Conservation (phyloP, 1,284 basidiomycete species). For the Sporisorium scitamineum region DNA sequence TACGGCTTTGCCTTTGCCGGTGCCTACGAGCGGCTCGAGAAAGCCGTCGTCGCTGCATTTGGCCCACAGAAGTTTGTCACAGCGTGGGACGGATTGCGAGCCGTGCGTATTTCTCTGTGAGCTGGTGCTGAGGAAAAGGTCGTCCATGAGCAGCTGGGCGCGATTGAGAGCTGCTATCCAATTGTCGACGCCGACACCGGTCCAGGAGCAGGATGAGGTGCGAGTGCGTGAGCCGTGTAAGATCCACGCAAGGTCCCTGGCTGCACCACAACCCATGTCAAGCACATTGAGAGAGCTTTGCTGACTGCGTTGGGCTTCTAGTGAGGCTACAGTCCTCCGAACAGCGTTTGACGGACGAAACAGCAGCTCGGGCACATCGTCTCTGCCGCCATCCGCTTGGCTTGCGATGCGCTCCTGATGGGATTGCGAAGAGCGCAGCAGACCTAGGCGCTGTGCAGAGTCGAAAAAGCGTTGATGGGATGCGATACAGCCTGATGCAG, state of each 20-base stretch:
- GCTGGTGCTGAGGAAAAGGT: conserved; percentile 21
- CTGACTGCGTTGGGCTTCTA: conserved; percentile 1
- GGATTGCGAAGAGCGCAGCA: conserved; percentile 13
- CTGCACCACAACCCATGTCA: conserved; percentile 46
- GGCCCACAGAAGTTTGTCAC: conserved; percentile 40
- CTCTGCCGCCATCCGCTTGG: background rate
- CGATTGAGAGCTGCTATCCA: conserved; percentile 45
- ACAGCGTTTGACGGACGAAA: conserved; percentile 42
- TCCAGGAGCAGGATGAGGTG: conserved; percentile 10
- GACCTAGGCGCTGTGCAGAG: background rate
- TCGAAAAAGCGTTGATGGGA: conserved; percentile 6
- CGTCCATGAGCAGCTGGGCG: conserved; percentile 28
- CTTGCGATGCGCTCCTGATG: conserved; percentile 5
- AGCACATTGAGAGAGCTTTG: conserved; percentile 9
- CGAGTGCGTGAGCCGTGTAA: conserved; percentile 37
- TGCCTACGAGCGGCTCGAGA: conserved; percentile 32
- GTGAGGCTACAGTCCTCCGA: conserved; percentile 7
- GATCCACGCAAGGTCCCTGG: conserved; percentile 43
- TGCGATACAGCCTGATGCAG: background rate
- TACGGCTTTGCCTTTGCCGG: conserved; percentile 36
- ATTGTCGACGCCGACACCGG: conserved; percentile 42
- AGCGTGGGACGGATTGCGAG: background rate
- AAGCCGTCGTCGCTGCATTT: conserved; percentile 29
- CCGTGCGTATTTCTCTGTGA: background rate
- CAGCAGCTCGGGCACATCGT: conserved; percentile 33